phyloP scores from a whole-genome alignment of 2,329 filamentous ascomycete genomes.

The Hypoxylon sp. region DNA sequence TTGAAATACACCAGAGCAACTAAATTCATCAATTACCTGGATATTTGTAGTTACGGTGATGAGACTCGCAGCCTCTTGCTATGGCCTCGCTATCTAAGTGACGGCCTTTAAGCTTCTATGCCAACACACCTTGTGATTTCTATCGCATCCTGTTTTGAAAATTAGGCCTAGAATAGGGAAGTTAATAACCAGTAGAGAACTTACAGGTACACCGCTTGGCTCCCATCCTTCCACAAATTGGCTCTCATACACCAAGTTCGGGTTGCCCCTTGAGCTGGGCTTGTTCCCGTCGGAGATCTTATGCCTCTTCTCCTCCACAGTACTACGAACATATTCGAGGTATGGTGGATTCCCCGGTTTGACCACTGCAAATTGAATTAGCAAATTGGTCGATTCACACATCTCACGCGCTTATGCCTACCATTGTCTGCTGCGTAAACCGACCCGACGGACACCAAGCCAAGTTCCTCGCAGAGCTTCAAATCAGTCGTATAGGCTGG shows the following conservation, averaged over 20 bases:
- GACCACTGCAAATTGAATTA: conserved; percentile 55
- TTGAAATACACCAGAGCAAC: not conserved
- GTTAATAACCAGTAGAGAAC: conserved; percentile 39
- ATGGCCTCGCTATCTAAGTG: too few species aligned
- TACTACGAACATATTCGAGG: conserved; percentile 72
- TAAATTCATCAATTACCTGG: too few species aligned
- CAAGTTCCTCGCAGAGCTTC: conserved; percentile 77
- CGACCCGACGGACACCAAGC: conserved; percentile 67
- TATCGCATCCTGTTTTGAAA: conserved; percentile 65
- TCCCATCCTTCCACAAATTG: conserved; percentile 70
- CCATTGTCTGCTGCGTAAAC: conserved; percentile 73
- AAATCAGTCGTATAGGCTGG: conserved; percentile 77
- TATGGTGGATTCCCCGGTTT: conserved; percentile 76
- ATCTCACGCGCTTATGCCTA: conserved; percentile 16
- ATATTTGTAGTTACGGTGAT: not conserved
- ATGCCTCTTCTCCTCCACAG: conserved; percentile 66
- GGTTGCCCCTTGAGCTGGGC: conserved; percentile 59
- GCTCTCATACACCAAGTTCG: conserved; percentile 71
- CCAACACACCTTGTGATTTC: conserved; percentile 69
- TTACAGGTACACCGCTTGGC: conserved; percentile 70
- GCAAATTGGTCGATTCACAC: not conserved
- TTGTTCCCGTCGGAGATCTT: conserved; percentile 46
- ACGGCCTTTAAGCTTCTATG: conserved; percentile 41
- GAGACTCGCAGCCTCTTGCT: not conserved
- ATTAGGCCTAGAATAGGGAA: conserved; percentile 33